Conservation (phyloP, 345 rosid species). For the Noccaea caerulescens region DNA sequence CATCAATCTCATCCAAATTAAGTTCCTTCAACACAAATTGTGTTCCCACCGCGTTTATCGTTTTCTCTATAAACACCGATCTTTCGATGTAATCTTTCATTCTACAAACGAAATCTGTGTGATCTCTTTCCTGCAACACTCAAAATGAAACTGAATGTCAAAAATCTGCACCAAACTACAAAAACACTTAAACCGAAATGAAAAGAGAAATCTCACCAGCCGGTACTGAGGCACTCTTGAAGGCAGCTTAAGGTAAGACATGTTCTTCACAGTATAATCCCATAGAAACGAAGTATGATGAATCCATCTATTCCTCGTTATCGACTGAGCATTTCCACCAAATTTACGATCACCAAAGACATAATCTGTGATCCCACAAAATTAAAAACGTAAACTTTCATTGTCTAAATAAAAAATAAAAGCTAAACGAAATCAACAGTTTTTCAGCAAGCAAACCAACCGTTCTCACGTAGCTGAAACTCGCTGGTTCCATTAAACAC, state of each 20-base stretch:
- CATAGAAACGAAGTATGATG: slow-evolving; percentile 87
- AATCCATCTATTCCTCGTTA: slow-evolving; percentile 72
- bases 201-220: slow-evolving; percentile 39
- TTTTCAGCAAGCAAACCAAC: slow-evolving; percentile 54
- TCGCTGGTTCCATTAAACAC: slow-evolving; percentile 61
- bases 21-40: slow-evolving; percentile 30
- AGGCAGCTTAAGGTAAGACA: slow-evolving; percentile 77
- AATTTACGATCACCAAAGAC: slow-evolving; percentile 79
- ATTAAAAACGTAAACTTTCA: background rate
- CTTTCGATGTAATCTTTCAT: slow-evolving; percentile 73
- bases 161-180: slow-evolving; percentile 9
- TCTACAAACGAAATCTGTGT: slow-evolving; percentile 63
- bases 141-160: background rate
- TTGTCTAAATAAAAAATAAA: slow-evolving; percentile 11
- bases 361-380: slow-evolving; percentile 56
- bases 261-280: slow-evolving; percentile 64
- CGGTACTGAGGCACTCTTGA: slow-evolving; percentile 65
- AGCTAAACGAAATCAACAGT: background rate
- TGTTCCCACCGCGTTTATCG: slow-evolving; percentile 53
- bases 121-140: slow-evolving; percentile 62
- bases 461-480: slow-evolving; percentile 85
- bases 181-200: background rate
- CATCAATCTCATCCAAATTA: slow-evolving; percentile 17
- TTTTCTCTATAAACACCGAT: slow-evolving; percentile 59
- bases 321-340: slow-evolving; percentile 91